A percentile compares a stretch with the other conserved stretches of the same genome.
Conservation (phyloP, 768 basidiomycete genomes). For the Leucocoprinus leucothites region DNA sequence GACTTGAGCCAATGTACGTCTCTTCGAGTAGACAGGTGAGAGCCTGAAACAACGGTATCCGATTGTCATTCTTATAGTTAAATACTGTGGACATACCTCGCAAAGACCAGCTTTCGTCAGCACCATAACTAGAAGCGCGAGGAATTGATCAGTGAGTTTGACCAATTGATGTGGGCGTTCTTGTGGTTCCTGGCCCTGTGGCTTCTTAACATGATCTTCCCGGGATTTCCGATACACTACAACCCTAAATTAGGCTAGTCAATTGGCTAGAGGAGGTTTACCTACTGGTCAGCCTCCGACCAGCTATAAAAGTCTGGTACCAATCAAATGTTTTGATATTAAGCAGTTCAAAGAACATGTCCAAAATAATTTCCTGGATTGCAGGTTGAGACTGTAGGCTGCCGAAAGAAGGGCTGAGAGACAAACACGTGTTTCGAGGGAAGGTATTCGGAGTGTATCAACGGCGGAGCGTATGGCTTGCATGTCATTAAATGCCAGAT, state of each 20-base stretch:
- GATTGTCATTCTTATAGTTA: constrained; percentile 1
- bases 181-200: constrained; percentile 27
- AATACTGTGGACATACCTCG: constrained; percentile 53
- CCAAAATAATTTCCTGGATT: constrained; percentile 83
- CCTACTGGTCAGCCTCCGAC: constrained; percentile 80
- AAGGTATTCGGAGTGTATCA: constrained; percentile 85
- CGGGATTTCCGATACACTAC: constrained; percentile 66
- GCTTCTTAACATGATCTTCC: constrained; percentile 32
- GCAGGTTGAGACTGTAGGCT: constrained; percentile 3
- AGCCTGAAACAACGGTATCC: constrained; percentile 47
- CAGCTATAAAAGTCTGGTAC: constrained; percentile 91
- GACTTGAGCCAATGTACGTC: constrained; percentile 59
- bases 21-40: constrained; percentile 85
- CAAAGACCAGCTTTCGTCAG: constrained; percentile 85
- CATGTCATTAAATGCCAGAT: constrained; percentile 89
- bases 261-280: background rate
- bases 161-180: constrained; percentile 56
- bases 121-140: constrained; percentile 79
- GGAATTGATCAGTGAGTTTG: constrained; percentile 90
- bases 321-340: constrained; percentile 92
- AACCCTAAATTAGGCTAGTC: background rate
- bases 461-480: constrained; percentile 82
- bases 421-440: constrained; percentile 77
- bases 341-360: constrained; percentile 91
- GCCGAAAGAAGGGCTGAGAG: background rate